These are phyloP conservation scores for Acorus calamus DNA, from an alignment of 106 monocot species.

Conservation along the genomic window DNA sequence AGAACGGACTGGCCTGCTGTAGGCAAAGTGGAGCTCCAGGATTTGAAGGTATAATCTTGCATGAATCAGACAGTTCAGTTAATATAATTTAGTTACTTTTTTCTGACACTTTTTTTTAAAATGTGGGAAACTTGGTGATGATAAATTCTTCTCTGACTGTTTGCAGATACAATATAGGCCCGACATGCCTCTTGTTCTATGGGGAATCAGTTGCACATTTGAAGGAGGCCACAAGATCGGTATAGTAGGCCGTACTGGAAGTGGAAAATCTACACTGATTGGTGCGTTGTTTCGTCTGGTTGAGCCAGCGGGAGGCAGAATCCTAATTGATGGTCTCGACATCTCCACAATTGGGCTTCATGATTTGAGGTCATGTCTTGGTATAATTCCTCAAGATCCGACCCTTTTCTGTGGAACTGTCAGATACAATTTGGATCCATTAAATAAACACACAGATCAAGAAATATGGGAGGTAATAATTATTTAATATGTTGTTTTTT, in stretches of 20 bases:
- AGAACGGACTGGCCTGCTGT: conserved; percentile 55
- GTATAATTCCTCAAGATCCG: conserved; percentile 96
- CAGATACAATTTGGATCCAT: conserved; percentile 80
- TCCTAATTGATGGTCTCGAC: conserved; percentile 62
- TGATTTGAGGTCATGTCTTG: conserved; percentile 70
- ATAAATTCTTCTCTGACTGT: not conserved
- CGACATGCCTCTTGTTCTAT: conserved; percentile 55
- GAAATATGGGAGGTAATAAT: conserved; percentile 84
- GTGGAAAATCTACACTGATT: conserved; percentile 81
- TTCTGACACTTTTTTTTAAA: conserved; percentile 1
- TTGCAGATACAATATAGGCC: conserved; percentile 70
- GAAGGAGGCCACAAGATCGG: conserved; percentile 78
- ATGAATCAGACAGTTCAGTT: not conserved
- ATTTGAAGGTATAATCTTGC: conserved; percentile 50
- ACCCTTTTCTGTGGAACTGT: conserved; percentile 88
- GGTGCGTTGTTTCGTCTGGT: conserved; percentile 75
- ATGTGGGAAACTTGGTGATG: not conserved
- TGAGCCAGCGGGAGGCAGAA: conserved; percentile 59
- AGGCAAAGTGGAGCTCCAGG: conserved; percentile 65
- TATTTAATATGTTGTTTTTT: not conserved
- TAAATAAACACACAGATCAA: conserved; percentile 49
- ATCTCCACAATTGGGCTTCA: conserved; percentile 76
- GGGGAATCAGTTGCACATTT: conserved; percentile 72
- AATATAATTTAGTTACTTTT: not conserved
- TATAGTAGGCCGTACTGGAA: conserved; percentile 86